These are phyloP conservation scores for Oenanthe sinensis DNA, from an alignment of 129 eudicot species.

Conservation along the genomic window DNA sequence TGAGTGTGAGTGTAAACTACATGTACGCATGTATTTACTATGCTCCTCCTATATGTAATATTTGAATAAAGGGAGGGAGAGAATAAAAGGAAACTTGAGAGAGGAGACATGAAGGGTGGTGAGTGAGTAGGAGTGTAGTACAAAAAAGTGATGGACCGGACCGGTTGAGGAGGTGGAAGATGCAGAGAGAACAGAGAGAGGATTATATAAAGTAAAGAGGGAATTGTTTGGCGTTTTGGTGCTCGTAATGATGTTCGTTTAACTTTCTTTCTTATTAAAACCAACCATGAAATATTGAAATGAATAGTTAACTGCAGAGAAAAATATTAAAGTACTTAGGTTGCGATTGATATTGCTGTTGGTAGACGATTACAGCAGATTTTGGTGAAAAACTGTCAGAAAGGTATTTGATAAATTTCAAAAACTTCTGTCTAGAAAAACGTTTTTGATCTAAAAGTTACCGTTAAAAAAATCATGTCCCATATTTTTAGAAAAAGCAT, in stretches of 20 bases:
- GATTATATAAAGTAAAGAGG: neutral
- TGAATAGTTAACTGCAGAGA: too few species aligned
- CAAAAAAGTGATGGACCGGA: slow-evolving; percentile 7
- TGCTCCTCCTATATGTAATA: neutral
- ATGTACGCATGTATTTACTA: neutral
- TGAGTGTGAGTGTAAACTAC: neutral
- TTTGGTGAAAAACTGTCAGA: too few species aligned
- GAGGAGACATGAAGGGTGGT: slow-evolving; percentile 6
- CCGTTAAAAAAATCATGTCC: too few species aligned
- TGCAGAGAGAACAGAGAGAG: neutral
- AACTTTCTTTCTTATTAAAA: neutral
- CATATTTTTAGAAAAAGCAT: too few species aligned
- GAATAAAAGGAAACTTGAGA: slow-evolving; percentile 14
- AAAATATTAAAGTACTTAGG: too few species aligned
- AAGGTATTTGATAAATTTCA: too few species aligned
- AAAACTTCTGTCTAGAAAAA: too few species aligned
- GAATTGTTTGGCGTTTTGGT: slow-evolving; percentile 19
- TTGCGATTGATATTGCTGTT: too few species aligned
- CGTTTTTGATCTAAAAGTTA: too few species aligned
- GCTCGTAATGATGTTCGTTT: neutral
- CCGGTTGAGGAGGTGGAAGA: neutral
- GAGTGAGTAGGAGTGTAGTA: neutral
- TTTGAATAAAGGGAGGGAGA: slow-evolving; percentile 5
- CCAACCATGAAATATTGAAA: too few species aligned
- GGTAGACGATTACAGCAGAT: too few species aligned